phyloP scores from a whole-genome alignment of 139 green algal species.

The Chlorella ohadii region DNA sequence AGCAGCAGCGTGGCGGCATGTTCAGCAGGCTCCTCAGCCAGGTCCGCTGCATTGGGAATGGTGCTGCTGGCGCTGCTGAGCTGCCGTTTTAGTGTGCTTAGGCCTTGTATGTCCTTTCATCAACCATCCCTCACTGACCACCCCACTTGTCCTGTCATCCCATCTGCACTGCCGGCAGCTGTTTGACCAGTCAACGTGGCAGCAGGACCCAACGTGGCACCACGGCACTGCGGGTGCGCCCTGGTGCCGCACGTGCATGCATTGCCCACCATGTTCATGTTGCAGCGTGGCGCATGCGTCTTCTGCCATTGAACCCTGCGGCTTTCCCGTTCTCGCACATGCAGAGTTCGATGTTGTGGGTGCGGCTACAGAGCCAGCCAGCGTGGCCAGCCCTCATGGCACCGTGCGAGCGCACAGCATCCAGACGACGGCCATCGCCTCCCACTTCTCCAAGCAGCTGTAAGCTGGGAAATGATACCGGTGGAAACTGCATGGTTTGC shows the following conservation, averaged over 20 bases:
- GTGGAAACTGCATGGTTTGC: too few relatives aligned
- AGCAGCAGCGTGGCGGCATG: conserved; percentile 28
- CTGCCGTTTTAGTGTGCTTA: too few relatives aligned
- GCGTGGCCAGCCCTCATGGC: background rate
- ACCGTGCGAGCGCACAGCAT: conserved; percentile 7
- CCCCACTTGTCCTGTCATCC: too few relatives aligned
- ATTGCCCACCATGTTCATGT: background rate
- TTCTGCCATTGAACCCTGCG: too few relatives aligned
- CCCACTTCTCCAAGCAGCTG: conserved; percentile 42
- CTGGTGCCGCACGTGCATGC: background rate
- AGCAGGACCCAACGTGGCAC: conserved; percentile 19
- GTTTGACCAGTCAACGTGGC: conserved; percentile 47
- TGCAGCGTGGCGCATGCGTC: background rate
- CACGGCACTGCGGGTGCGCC: conserved; percentile 1
- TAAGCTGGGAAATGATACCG: background rate
- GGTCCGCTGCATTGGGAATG: background rate
- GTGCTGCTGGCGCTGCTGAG: too few relatives aligned
- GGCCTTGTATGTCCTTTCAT: too few relatives aligned
- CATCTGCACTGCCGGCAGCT: too few relatives aligned
- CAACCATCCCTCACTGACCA: too few relatives aligned
- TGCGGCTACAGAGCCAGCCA: background rate
- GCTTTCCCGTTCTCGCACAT: too few relatives aligned
- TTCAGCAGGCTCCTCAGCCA: conserved; percentile 40
- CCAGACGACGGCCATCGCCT: conserved; percentile 15
- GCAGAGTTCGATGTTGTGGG: conserved; percentile 27